A percentile compares a stretch with the other conserved stretches of the same genome.
phyloP scores from a whole-genome alignment of 2,329 filamentous ascomycete genomes.

The Aspergillus sp. region DNA sequence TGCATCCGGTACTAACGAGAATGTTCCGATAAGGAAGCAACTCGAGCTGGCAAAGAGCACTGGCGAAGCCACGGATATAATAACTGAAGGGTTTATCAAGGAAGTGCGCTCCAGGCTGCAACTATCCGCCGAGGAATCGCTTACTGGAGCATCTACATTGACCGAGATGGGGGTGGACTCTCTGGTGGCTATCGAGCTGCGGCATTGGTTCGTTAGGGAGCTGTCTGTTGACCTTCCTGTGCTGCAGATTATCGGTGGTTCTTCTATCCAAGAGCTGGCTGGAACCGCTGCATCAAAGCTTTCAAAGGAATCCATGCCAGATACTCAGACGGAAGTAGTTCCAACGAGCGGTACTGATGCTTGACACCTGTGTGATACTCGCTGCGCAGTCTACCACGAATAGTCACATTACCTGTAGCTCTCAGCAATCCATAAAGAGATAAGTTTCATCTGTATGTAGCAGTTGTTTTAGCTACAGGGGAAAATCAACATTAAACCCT shows the following conservation, averaged over 20 bases:
- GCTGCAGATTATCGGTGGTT: not conserved
- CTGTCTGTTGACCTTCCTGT: constrained; percentile 1
- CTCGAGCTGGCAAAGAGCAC: not conserved
- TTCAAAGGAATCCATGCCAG: not conserved
- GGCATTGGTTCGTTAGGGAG: constrained; percentile 6
- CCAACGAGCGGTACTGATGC: not conserved
- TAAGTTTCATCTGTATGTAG: too few species aligned
- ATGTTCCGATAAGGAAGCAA: not conserved
- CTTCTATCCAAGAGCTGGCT: not conserved
- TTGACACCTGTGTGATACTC: not conserved
- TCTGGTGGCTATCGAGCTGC: constrained; percentile 3
- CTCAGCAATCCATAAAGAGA: too few species aligned
- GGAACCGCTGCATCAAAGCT: not conserved
- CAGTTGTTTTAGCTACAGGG: too few species aligned
- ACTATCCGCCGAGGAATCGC: not conserved
- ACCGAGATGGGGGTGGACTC: constrained; percentile 8
- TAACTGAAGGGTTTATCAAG: not conserved
- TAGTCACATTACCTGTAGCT: too few species aligned
- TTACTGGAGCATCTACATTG: not conserved
- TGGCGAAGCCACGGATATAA: not conserved
- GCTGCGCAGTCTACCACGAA: too few species aligned
- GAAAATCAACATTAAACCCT: not conserved
- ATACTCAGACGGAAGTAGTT: not conserved
- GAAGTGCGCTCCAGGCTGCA: constrained; percentile 1
- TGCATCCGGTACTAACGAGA: not conserved